Evolutionary conservation across 345 rosid genomes (phyloP), one percentile per base, ranked within the genome.

Genomic region (Kernera saxatilis): DNA sequence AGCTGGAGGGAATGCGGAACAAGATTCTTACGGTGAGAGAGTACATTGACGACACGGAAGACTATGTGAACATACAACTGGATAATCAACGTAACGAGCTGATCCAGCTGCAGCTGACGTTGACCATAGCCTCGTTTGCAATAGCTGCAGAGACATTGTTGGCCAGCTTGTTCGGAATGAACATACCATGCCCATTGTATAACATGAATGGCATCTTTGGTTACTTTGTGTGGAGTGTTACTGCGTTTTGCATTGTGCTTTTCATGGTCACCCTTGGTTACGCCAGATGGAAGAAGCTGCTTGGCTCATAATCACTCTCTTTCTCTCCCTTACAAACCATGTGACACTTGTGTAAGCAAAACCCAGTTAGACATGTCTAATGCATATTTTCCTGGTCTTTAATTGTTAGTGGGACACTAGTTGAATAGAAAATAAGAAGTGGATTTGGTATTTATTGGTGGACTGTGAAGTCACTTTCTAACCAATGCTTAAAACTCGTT

Each of bases 51-150:
- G 98, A 92, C 72, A 92, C 98, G 2, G 96, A 92, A 77, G 98
- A 92, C 72, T 92, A 90, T 9, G 96, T 92, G 46, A 92, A 92
- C 61, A 92, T 92, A 61, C 98, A 90, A 68, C 86, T 92, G 7
- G 96, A 88, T 76, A 88, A 88, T 78, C 98, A 90, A 74, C 88
- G 96, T 49, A 93, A 93, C n/a, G 91, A 92, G 71, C 91, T 92
- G 70, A 92, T 92, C 77, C 95, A 92, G 79, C 88, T 90, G 12
- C 98, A 92, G 75, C 73, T 90, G 87, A 84, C 72, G 10, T 75
- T 92, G 76, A 90, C 93, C 25, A 90, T 90, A 54, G 91, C 92
- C 15, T 84, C 95, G 8, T 87, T 92, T 66, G 90, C 96, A 3
- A 82, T 92, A 74, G 84, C 93, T 12, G 1, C 84, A 6, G 91